Base-by-base conservation (phyloP, 768 basidiomycete species). In the Coprinellus micaceus region DNA sequence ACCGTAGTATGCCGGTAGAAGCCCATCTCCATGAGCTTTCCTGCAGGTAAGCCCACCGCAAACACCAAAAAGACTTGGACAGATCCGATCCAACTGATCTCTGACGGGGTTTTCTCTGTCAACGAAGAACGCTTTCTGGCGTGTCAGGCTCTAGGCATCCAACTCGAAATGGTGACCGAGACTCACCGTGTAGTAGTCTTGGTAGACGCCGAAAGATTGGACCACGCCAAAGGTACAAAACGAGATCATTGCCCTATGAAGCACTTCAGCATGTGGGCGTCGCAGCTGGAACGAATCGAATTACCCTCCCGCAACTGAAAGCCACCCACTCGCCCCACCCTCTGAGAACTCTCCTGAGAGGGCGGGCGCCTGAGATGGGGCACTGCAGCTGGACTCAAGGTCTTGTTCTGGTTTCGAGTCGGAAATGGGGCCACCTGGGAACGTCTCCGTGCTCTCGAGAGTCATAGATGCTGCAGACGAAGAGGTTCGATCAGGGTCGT, bases 41-140 rank as follows among this genome's bases (percentile, higher is more conserved):
- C 79, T 10, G 76, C 74, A 21, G 71, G 73, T 28, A 79, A 62
- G 25, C 77, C 79, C 13, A 77, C 59, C 5, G 76, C 72, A 56
- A 80, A 79, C 1, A 79, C 70, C 44, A 79, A 71, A 56, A 80
- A 81, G 12, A 77, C 72, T 63, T 82, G 81, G 3, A 78, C 61
- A 5, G 77, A 77, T 41, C 81, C 81, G 58, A 82, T 81, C 74
- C 80, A 76, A 39, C 77, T 78, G 52, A 77, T 73, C 26, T 76
- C 67, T 2, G 77, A 77, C 0, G 79, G 70, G 5, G 73, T 67
- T 57, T 74, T 72, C 54, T 71, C 71, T 0, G 54, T 69, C 50
- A 80, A 65, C 17, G 67, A 71, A 24, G 68, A 61, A 25, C 74
- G 71, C 75, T 77, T 17, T 10, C 9, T 36, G 50, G 46, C 52